Evolutionary conservation across 306 rosid genomes (phyloP).

Genomic region (Malus sylvestris): DNA sequence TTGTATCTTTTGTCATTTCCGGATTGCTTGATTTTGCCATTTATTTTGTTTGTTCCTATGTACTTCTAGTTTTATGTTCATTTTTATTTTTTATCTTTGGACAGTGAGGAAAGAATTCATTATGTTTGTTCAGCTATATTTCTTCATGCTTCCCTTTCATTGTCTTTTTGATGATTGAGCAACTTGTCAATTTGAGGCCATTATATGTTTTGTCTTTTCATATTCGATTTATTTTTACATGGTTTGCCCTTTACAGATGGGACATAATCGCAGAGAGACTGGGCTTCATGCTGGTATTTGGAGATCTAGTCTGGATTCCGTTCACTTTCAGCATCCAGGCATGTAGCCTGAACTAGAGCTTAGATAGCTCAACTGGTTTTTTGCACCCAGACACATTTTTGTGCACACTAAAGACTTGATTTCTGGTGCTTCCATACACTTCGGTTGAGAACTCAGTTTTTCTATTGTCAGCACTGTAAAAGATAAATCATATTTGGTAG

Average conservation of each 20-base stretch:
- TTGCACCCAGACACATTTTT: neutral
- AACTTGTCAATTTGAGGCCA: neutral
- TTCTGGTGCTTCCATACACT: neutral
- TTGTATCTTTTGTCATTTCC: neutral
- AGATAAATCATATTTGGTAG: neutral
- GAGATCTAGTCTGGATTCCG: conserved; percentile 98
- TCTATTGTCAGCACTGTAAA: neutral
- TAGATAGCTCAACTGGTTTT: conserved; percentile 1
- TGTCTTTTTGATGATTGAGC: neutral
- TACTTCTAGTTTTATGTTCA: neutral
- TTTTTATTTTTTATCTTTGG: neutral
- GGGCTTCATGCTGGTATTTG: conserved; percentile 96
- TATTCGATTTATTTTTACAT: neutral
- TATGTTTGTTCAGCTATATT: neutral
- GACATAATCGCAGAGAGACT: conserved; percentile 95
- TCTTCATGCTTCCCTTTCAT: neutral
- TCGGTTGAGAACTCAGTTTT: neutral
- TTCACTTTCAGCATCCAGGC: conserved; percentile 93
- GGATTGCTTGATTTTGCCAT: neutral
- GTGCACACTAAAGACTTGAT: neutral
- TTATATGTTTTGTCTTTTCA: neutral
- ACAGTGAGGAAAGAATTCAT: neutral
- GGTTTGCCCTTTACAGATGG: conserved; percentile 52
- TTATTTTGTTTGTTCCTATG: neutral
- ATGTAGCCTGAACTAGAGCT: conserved; percentile 13